phyloP scores from a whole-genome alignment of 176 grass and related monocot genomes.

The Pontederia crassipes region DNA sequence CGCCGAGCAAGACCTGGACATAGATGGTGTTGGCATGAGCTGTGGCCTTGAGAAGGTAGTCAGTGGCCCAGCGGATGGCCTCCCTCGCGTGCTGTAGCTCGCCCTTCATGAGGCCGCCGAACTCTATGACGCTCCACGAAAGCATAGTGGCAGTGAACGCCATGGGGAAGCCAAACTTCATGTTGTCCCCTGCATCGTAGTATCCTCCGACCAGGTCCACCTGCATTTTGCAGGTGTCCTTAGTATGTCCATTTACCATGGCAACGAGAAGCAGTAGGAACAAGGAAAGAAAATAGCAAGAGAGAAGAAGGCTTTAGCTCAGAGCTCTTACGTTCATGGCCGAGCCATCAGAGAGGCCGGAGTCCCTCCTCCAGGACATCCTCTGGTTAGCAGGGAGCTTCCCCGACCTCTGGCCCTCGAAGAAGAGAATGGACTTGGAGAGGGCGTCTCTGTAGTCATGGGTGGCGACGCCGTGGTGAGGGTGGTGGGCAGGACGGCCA shows the following conservation, averaged over 20 bases:
- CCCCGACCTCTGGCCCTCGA: constrained; percentile 83
- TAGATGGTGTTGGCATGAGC: constrained; percentile 55
- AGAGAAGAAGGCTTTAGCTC: background rate
- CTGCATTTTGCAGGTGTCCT: constrained; percentile 15
- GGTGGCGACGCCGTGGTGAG: background rate
- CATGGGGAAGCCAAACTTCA: constrained; percentile 88
- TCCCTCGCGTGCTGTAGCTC: constrained; percentile 60
- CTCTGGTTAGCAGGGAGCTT: constrained; percentile 63
- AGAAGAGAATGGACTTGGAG: constrained; percentile 88
- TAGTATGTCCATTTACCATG: background rate
- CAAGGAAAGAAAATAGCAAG: background rate
- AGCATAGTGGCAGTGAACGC: constrained; percentile 83
- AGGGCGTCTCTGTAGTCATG: constrained; percentile 86
- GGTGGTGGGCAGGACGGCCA: no score
- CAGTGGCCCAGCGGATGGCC: constrained; percentile 67
- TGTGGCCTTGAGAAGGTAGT: constrained; percentile 84
- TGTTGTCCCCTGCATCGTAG: constrained; percentile 88
- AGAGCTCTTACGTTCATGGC: constrained; percentile 33
- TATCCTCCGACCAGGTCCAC: constrained; percentile 77
- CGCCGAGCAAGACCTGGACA: constrained; percentile 43
- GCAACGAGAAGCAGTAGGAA: background rate
- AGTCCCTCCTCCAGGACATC: constrained; percentile 53
- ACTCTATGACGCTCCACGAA: constrained; percentile 90
- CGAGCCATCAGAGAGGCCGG: constrained; percentile 56
- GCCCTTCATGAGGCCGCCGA: constrained; percentile 69